A percentile compares a stretch with the other conserved stretches of the same genome.
Evolutionary conservation across 2,329 filamentous ascomycete genomes (phyloP).

Genomic region (Trichophyton mentagrophytes): DNA sequence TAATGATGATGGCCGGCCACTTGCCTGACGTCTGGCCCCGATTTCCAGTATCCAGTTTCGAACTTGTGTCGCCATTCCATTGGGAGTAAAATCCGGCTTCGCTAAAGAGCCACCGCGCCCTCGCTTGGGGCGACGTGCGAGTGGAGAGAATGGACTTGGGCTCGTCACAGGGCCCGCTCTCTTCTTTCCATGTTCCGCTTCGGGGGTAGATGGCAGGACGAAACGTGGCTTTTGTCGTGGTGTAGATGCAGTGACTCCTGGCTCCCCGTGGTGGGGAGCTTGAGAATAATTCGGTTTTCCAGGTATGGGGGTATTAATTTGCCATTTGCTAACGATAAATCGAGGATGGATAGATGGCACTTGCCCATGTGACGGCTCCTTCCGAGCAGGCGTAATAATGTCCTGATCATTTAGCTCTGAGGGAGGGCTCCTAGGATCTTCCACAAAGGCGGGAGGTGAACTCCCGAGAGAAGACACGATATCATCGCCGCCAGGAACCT

Average conservation of each 20-base stretch:
- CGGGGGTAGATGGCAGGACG: slow-evolving; percentile 26
- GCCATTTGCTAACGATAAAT: not conserved
- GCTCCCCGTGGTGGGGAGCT: not conserved
- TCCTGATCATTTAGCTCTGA: slow-evolving; percentile 10
- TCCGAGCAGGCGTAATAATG: not conserved
- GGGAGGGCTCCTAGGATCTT: not conserved
- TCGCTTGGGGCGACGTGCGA: slow-evolving; percentile 13
- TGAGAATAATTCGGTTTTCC: not conserved
- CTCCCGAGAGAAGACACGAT: not conserved
- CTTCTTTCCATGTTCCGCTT: not conserved
- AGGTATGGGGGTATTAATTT: not conserved
- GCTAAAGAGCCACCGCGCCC: slow-evolving; percentile 11
- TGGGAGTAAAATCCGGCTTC: slow-evolving; percentile 22
- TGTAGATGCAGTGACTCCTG: not conserved
- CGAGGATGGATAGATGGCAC: not conserved
- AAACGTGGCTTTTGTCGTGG: slow-evolving; percentile 25
- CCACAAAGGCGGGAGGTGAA: slow-evolving; percentile 2
- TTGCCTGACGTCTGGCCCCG: slow-evolving; percentile 19
- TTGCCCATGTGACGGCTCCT: not conserved
- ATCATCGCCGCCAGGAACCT: not conserved
- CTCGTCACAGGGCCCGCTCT: slow-evolving; percentile 6
- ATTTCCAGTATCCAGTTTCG: slow-evolving; percentile 32
- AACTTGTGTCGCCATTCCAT: slow-evolving; percentile 30
- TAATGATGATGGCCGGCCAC: not conserved
- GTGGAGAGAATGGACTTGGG: slow-evolving; percentile 24